phyloP scores from a whole-genome alignment of 2,329 filamentous ascomycete species.

The Aspergillus piperis region DNA sequence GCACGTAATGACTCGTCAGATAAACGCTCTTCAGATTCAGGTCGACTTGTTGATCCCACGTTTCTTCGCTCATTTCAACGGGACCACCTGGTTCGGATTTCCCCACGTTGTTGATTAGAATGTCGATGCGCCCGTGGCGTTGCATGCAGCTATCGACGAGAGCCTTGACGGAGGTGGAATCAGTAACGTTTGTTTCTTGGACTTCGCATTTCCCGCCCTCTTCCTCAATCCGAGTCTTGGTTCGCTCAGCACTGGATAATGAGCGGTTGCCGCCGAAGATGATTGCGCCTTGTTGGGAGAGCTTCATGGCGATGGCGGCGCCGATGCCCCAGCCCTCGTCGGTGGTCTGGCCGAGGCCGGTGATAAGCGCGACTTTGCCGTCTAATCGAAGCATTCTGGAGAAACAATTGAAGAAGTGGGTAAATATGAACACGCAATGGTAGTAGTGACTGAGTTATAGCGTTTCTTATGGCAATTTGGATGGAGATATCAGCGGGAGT shows the following conservation, averaged over 20 bases:
- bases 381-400: constrained; percentile 27
- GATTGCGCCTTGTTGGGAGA: constrained; percentile 52
- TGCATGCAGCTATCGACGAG: constrained; percentile 55
- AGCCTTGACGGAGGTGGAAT: constrained; percentile 52
- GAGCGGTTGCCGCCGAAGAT: constrained; percentile 56
- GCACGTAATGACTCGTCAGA: constrained; percentile 49
- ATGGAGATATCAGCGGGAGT: too few species aligned
- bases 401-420: too few species aligned
- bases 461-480: too few species aligned
- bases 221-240: constrained; percentile 42
- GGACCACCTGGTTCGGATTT: constrained; percentile 56
- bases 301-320: constrained; percentile 51
- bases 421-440: too few species aligned
- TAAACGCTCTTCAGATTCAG: constrained; percentile 61
- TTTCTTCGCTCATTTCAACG: constrained; percentile 50
- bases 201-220: constrained; percentile 40
- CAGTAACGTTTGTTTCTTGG: constrained; percentile 55
- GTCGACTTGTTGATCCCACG: constrained; percentile 57
- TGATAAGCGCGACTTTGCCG: constrained; percentile 28
- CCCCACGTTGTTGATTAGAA: constrained; percentile 64
- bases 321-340: constrained; percentile 53
- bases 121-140: constrained; percentile 59
- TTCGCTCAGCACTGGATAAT: constrained; percentile 42
- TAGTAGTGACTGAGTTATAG: too few species aligned
- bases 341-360: constrained; percentile 40